Conservation (phyloP, 768 basidiomycete species). For the Artomyces pyxidatus region DNA sequence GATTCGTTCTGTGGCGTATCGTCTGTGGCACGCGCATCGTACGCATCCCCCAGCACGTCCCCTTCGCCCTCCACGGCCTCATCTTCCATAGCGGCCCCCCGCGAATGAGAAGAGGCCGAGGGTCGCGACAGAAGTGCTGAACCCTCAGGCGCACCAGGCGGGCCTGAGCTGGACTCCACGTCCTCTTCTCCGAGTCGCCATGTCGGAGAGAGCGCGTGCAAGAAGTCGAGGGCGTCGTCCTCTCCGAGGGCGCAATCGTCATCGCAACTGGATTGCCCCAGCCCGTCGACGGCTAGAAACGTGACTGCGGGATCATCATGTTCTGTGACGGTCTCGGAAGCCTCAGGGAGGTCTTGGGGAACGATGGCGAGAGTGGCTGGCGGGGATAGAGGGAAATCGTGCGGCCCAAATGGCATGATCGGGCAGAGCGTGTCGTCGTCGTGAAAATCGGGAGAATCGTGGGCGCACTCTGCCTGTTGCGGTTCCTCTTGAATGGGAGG, state of each 20-base stretch:
- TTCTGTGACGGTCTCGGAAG: too few relatives aligned
- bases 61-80: constrained; percentile 8
- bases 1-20: background rate
- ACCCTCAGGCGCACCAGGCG: constrained; percentile 5
- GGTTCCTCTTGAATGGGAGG: constrained; percentile 10
- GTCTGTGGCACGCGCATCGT: background rate
- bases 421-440: background rate
- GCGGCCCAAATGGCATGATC: constrained; percentile 4
- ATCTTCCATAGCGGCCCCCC: background rate
- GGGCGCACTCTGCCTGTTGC: background rate
- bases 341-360: constrained; percentile 11
- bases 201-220: background rate
- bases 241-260: background rate
- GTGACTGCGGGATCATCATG: background rate
- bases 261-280: background rate
- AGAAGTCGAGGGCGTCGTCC: background rate
- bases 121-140: constrained; percentile 9
- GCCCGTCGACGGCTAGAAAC: background rate
- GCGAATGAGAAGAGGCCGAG: constrained; percentile 4
- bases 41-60: background rate
- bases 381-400: constrained; percentile 13
- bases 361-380: constrained; percentile 14
- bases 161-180: background rate
- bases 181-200: background rate
- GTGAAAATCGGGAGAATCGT: background rate